These are phyloP conservation scores for Wickerhamomyces ciferrii DNA, from an alignment of 805 yeast genomes.

Conservation along the genomic window DNA sequence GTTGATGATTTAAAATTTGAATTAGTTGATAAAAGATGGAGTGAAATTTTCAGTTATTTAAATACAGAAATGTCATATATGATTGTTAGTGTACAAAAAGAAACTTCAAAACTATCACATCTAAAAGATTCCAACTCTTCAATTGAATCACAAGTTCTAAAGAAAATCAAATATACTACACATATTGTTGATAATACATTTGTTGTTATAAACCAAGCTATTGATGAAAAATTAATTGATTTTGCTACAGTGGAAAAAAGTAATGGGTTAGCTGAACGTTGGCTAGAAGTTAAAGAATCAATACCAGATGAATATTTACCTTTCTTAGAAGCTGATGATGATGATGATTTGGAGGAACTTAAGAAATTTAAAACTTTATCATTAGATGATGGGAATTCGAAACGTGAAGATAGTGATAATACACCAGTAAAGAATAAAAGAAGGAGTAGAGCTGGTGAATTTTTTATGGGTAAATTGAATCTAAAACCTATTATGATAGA, in stretches of 20 bases:
- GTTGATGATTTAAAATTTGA: conserved; percentile 37
- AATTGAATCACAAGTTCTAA: conserved; percentile 22
- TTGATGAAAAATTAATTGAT: conserved; percentile 35
- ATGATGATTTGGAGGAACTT: conserved; percentile 6
- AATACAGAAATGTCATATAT: conserved; percentile 33
- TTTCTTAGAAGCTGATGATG: conserved; percentile 9
- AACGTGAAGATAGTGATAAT: conserved; percentile 4
- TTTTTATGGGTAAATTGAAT: conserved; percentile 35
- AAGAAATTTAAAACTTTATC: conserved; percentile 18
- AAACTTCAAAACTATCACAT: conserved; percentile 17
- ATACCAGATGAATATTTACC: conserved; percentile 19
- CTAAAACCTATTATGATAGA: conserved; percentile 31
- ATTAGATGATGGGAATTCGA: conserved; percentile 8
- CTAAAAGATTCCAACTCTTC: conserved; percentile 14
- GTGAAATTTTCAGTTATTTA: conserved; percentile 42
- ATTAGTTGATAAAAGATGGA: conserved; percentile 52
- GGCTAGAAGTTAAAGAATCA: conserved; percentile 21
- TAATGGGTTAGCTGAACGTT: conserved; percentile 29
- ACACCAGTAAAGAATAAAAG: conserved; percentile 16
- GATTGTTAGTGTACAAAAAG: conserved; percentile 22
- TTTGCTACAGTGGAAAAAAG: conserved; percentile 29
- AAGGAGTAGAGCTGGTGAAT: conserved; percentile 30
- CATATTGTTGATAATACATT: conserved; percentile 36
- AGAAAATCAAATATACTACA: conserved; percentile 29
- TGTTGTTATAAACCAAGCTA: conserved; percentile 30